These are phyloP conservation scores for Saccharomyces hybrid DNA, from an alignment of 1,139 yeast species.

Conservation along the genomic window DNA sequence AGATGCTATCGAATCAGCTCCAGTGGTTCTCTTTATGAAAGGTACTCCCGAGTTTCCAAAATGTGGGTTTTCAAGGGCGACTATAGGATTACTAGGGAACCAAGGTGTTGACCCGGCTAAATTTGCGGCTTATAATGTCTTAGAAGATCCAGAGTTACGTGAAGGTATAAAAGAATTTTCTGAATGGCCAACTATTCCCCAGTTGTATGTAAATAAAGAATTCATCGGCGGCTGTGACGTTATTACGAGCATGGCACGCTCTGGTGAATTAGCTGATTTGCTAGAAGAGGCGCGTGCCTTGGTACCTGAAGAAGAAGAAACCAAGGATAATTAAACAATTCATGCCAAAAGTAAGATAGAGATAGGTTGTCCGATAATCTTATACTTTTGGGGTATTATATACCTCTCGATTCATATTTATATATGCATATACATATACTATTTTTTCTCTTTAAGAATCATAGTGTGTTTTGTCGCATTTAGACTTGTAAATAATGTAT, in stretches of 20 bases:
- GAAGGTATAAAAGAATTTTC: constrained; percentile 90
- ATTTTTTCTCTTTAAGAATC: neutral
- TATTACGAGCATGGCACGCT: constrained; percentile 81
- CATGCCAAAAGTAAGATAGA: neutral
- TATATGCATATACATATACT: constrained; percentile 1
- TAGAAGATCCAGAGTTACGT: constrained; percentile 90
- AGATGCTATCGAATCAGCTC: constrained; percentile 80
- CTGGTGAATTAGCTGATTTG: constrained; percentile 83
- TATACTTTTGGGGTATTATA: neutral
- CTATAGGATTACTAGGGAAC: constrained; percentile 87
- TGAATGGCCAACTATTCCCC: constrained; percentile 62
- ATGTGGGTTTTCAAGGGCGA: constrained; percentile 95
- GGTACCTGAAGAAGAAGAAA: constrained; percentile 52
- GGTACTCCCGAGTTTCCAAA: constrained; percentile 98
- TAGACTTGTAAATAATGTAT: constrained; percentile 29
- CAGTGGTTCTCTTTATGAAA: constrained; percentile 91
- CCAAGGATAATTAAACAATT: neutral
- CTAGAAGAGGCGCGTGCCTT: constrained; percentile 74
- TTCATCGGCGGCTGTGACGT: constrained; percentile 98
- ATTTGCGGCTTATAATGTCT: constrained; percentile 94
- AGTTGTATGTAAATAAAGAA: constrained; percentile 61
- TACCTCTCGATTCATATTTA: neutral
- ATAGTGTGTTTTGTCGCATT: constrained; percentile 28
- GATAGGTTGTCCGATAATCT: neutral
- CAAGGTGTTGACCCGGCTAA: constrained; percentile 96